Base-by-base conservation (phyloP, 768 basidiomycete species). In the Mycena polygramma region DNA sequence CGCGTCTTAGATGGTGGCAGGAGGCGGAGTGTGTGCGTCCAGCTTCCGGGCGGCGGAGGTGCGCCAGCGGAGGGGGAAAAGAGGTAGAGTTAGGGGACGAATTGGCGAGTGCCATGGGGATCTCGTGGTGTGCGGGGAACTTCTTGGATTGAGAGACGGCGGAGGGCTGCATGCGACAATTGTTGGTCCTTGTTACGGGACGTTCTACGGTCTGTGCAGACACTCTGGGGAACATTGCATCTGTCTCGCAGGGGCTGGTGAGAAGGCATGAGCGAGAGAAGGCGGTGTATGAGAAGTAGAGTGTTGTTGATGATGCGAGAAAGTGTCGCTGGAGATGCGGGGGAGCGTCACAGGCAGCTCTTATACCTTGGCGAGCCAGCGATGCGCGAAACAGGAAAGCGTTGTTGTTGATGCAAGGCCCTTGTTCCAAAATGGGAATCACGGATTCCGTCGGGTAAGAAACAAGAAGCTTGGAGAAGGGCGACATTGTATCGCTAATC, bases 21-120 rank as follows among this genome's bases (percentile, higher is more conserved):
- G 36, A 73, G 54, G 24, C 72, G 72, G 24, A 73, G n/a, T 10
- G 52, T 60, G 66, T 73, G 72, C 17, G 72, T 73, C 72, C 72
- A 73, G 26, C 17, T 26, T 2, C 68, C 69, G 45, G 57, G 58
- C 22, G 68, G 64, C n/a, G 39, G 35, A 1, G 53, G 26, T 0
- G 46, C 43, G 5, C 30, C 39, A 10, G 3, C 15, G 7, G 59
- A 36, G 7, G 68, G 63, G 5, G 71, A 65, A 55, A 41, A 57
- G 5, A 73, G 45, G 19, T 63, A 70, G 39, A 73, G 68, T 51
- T 73, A 69, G 17, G 72, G 68, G 39, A 73, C 37, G 43, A 73
- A 64, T 36, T 73, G 67, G 37, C 63, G 71, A 17, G 71, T 61
- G 10, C 35, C 45, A 14, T 36, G 48, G 30, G 61, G 24, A 30